Evolutionary conservation across 768 basidiomycete species (phyloP), one percentile per base, ranked within the genome.

Genomic region (Rhodotorula sphaerocarpa): DNA sequence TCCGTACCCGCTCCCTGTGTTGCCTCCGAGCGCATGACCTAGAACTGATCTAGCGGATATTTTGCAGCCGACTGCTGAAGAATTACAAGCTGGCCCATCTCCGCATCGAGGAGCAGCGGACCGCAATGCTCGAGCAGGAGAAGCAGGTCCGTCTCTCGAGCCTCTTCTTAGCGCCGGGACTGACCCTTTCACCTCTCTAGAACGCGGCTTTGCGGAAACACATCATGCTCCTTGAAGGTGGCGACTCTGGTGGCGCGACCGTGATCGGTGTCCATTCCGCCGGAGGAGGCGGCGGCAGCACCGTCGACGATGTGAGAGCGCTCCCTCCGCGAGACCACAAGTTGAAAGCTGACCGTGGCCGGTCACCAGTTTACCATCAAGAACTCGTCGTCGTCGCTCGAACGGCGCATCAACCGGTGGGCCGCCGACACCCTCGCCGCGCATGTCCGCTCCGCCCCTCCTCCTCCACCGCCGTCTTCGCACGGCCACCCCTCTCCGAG

Each of bases 351-450:
- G 82, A 82, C 30, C 83, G 80, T 18, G 48, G 18, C 41, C 36
- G 36, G 10, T 10, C n/a, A 27, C 36, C 88, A 91, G 74, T 90
- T 89, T 75, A 88, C 88, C 7, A 89, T 91, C 77, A 86, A 90
- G 87, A 90, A 86, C 67, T 79, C 85, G 14, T 88, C 88, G 5
- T 86, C 87, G 9, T 84, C 84, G 55, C 81, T 91, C 28, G 89
- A 90, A 72, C 83, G 86, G 53, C 78, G 83, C 50, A 83, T 91
- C 73, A 91, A 91, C 73, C 83, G 88, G 70, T 91, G 87, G 87
- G 87, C 88, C 5, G 85, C 86, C 51, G 86, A 88, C 52, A 77
- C 63, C 84, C 70, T 79, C 87, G 21, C 81, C 82, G 33, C 73
- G 74, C 23, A 83, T 83, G 10, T 84, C 83, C 18, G 78, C 77